phyloP scores from a whole-genome alignment of 2,329 filamentous ascomycete genomes.

The Alternaria incomplexa region DNA sequence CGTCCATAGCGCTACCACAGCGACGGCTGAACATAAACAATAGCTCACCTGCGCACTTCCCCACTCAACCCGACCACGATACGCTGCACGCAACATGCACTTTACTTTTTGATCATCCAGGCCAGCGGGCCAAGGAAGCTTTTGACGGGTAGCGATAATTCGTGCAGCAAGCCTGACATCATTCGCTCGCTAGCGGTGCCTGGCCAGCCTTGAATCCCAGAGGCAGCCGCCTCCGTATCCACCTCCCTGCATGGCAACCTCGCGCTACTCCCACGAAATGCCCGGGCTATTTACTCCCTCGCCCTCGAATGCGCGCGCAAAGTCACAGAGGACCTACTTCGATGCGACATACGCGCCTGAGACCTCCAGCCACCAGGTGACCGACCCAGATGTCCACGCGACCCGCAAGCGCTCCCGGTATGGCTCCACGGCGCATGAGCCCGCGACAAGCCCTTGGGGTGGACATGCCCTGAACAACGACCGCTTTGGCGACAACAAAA shows the following conservation, averaged over 20 bases:
- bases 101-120: conserved; percentile 17
- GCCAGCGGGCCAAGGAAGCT: conserved; percentile 5
- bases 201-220: conserved; percentile 12
- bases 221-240: conserved; percentile 26
- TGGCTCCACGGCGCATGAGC: conserved; percentile 19
- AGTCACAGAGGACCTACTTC: conserved; percentile 23
- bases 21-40: conserved; percentile 26
- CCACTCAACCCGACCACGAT: conserved; percentile 12
- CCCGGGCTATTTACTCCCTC: conserved; percentile 34
- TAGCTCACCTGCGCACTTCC: conserved; percentile 17
- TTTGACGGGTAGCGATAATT: conserved; percentile 6
- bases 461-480: conserved; percentile 23
- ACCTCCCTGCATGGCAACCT: conserved; percentile 32
- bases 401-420: conserved; percentile 41
- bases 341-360: conserved; percentile 30
- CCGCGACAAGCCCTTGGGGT: conserved; percentile 26
- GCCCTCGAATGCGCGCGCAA: conserved; percentile 20
- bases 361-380: conserved; percentile 39
- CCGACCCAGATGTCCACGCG: conserved; percentile 34
- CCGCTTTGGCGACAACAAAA: conserved; percentile 35
- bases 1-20: conserved; percentile 12
- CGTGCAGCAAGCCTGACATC: conserved; percentile 17
- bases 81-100: conserved; percentile 21
- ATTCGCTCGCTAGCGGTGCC: conserved; percentile 12
- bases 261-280: conserved; percentile 33